A percentile compares a stretch with the other conserved stretches of the same genome.
Evolutionary conservation across 2,329 filamentous ascomycete species (phyloP).

Genomic region (Teratosphaeria zuluensis): DNA sequence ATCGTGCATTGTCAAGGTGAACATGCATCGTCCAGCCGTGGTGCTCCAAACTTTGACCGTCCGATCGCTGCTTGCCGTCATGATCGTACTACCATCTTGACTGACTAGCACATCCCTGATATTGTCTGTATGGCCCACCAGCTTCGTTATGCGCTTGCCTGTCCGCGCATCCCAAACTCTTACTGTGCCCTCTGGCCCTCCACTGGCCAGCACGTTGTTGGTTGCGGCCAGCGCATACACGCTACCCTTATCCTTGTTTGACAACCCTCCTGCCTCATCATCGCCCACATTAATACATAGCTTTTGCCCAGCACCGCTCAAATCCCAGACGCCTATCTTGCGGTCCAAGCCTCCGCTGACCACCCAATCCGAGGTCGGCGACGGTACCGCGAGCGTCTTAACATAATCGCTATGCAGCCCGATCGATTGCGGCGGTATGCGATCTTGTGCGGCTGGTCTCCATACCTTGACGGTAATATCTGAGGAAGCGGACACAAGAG

Average conservation of each 20-base stretch:
- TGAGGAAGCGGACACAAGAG: constrained; percentile 83
- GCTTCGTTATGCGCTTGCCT: constrained; percentile 86
- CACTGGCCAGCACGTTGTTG: constrained; percentile 74
- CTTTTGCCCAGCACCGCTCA: constrained; percentile 76
- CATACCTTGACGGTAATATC: constrained; percentile 88
- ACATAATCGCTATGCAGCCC: constrained; percentile 94
- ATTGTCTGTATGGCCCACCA: constrained; percentile 93
- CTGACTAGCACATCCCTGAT: constrained; percentile 85
- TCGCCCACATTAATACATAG: constrained; percentile 77
- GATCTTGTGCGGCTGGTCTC: constrained; percentile 60
- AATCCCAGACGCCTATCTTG: constrained; percentile 87
- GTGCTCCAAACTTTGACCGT: constrained; percentile 98
- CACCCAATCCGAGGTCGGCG: constrained; percentile 66
- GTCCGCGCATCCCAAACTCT: constrained; percentile 84
- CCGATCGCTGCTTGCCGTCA: constrained; percentile 91
- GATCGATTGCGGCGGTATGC: constrained; percentile 64
- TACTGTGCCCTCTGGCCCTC: constrained; percentile 87
- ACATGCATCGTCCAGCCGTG: constrained; percentile 89
- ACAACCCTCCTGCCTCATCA: constrained; percentile 63
- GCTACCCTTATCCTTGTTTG: constrained; percentile 73
- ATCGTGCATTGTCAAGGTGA: constrained; percentile 97
- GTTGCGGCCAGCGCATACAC: constrained; percentile 82
- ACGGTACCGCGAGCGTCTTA: constrained; percentile 79
- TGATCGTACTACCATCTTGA: constrained; percentile 76
- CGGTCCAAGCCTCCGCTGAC: constrained; percentile 89